Evolutionary conservation across 2,329 filamentous ascomycete genomes (phyloP).

Genomic region (Aspergillus costaricaensis): DNA sequence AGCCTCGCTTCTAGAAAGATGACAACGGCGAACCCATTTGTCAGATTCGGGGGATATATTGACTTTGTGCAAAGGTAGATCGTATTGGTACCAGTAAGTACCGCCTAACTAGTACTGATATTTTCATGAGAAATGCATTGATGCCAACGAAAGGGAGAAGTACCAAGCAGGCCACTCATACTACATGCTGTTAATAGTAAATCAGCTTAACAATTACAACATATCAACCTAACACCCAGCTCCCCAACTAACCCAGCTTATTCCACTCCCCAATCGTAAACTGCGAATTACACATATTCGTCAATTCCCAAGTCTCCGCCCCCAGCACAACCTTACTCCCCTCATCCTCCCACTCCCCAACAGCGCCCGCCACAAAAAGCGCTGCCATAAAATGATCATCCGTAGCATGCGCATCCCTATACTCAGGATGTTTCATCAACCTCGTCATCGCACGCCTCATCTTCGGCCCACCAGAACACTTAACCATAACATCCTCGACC

Average conservation of each 20-base stretch:
- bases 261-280: constrained; percentile 54
- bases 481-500: constrained; percentile 61
- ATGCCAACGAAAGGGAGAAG: too few relatives aligned
- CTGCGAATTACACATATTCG: constrained; percentile 65
- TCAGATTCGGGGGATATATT: too few relatives aligned
- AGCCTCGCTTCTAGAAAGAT: too few relatives aligned
- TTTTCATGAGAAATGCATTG: too few relatives aligned
- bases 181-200: too few relatives aligned
- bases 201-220: too few relatives aligned
- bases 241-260: not conserved
- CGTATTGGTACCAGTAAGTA: too few relatives aligned
- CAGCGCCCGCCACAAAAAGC: constrained; percentile 63
- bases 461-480: constrained; percentile 54
- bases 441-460: constrained; percentile 59
- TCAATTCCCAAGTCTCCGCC: constrained; percentile 67
- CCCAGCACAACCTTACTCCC: constrained; percentile 35
- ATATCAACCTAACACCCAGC: too few relatives aligned
- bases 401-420: constrained; percentile 66
- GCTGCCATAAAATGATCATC: constrained; percentile 71
- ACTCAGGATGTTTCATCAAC: constrained; percentile 68
- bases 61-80: too few relatives aligned
- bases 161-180: too few relatives aligned
- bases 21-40: too few relatives aligned
- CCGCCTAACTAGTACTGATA: too few relatives aligned
- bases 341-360: constrained; percentile 52